Evolutionary conservation across 2,329 filamentous ascomycete species (phyloP).

Genomic region (Metarhizium rileyi): DNA sequence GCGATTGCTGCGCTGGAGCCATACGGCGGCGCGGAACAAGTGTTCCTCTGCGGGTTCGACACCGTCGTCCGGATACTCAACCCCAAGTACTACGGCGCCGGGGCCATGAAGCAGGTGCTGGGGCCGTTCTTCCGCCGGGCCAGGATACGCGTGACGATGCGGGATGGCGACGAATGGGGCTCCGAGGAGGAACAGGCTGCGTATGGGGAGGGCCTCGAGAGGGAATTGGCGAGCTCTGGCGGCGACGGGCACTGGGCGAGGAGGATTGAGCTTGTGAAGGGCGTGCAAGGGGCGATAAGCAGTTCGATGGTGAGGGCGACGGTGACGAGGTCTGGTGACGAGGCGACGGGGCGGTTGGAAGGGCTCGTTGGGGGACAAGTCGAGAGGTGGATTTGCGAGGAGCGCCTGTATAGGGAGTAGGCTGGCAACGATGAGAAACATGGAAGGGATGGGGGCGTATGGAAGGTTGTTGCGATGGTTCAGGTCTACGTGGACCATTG

Average conservation of each 20-base stretch:
- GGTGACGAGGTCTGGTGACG: conserved; percentile 34
- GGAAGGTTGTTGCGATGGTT: too few species aligned
- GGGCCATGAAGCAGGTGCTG: conserved; percentile 41
- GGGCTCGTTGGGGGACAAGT: conserved; percentile 49
- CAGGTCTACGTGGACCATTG: too few species aligned
- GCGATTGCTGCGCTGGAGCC: conserved; percentile 41
- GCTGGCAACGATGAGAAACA: too few species aligned
- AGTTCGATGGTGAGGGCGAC: conserved; percentile 56
- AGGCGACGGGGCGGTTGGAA: conserved; percentile 37
- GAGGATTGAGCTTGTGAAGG: conserved; percentile 50
- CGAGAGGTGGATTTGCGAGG: conserved; percentile 44
- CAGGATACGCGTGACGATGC: conserved; percentile 52
- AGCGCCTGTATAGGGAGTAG: conserved; percentile 40
- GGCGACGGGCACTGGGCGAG: conserved; percentile 48
- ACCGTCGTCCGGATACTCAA: conserved; percentile 64
- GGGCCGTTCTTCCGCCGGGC: conserved; percentile 54
- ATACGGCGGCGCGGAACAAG: conserved; percentile 39
- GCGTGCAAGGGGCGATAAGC: conserved; percentile 33
- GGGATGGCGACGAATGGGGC: conserved; percentile 53
- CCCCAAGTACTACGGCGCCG: conserved; percentile 55
- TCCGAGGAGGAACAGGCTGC: conserved; percentile 28
- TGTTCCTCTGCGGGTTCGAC: conserved; percentile 67
- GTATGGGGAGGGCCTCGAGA: conserved; percentile 42
- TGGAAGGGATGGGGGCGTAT: background rate
- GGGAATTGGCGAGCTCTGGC: conserved; percentile 40